Conservation (phyloP, 2,329 filamentous ascomycete species). For the Talaromyces islandicus region DNA sequence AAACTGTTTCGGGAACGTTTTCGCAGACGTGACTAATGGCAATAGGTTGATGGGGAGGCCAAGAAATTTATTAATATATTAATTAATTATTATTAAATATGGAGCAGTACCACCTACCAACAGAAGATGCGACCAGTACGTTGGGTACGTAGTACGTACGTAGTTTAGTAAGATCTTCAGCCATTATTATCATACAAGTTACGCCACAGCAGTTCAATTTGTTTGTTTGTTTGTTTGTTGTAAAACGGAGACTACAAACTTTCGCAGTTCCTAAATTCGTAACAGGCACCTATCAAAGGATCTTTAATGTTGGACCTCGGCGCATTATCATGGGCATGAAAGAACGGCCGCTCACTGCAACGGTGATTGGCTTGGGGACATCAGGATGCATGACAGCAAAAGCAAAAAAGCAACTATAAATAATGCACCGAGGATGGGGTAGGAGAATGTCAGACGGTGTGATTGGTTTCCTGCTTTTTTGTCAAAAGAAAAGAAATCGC, state of each 20-base stretch:
- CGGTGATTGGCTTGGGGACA: background rate
- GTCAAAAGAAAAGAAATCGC: too few species aligned
- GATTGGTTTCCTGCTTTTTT: background rate
- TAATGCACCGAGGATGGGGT: background rate
- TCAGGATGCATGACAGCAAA: background rate
- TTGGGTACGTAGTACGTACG: too few species aligned
- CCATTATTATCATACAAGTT: background rate
- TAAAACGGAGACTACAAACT: background rate
- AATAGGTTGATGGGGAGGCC: background rate
- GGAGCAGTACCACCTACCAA: too few species aligned
- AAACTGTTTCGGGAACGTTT: background rate
- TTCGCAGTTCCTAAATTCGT: background rate
- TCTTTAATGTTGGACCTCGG: background rate
- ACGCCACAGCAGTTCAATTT: background rate
- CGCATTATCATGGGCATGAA: background rate
- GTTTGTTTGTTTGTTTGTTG: background rate
- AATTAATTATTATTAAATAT: background rate
- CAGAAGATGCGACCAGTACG: background rate
- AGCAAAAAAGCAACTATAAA: background rate
- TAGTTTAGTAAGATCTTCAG: too few species aligned
- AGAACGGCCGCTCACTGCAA: background rate
- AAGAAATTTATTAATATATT: background rate
- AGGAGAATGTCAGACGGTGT: too few species aligned
- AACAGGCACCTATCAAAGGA: background rate
- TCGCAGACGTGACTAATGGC: background rate